Conservation (phyloP, 192 early-diverging fungal genomes). For the Umbelopsis sp. region DNA sequence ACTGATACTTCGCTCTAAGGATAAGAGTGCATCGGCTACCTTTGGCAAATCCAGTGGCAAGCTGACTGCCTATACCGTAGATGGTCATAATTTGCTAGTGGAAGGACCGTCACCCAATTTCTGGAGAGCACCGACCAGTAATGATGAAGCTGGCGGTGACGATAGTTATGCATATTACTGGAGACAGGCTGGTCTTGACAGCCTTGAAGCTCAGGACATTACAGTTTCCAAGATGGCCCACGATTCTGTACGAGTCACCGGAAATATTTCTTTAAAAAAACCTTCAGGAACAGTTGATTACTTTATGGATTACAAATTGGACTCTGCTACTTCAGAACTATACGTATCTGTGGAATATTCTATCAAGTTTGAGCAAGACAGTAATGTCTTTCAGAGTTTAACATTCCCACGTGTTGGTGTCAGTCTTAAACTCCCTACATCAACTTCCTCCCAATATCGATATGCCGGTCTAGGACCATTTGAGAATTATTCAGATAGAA, state of each 20-base stretch:
- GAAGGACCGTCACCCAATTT: slow-evolving; percentile 10
- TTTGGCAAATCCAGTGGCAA: slow-evolving; percentile 8
- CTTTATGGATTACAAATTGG: not conserved
- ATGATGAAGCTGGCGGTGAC: slow-evolving; percentile 3
- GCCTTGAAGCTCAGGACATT: not conserved
- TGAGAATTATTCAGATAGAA: slow-evolving; percentile 24
- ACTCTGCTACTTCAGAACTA: not conserved
- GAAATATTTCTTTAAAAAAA: not conserved
- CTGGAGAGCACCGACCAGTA: slow-evolving; percentile 19
- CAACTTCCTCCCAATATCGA: not conserved
- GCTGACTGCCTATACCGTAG: not conserved
- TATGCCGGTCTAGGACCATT: slow-evolving; percentile 19
- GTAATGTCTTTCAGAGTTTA: not conserved
- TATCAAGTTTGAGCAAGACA: not conserved
- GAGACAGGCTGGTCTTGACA: slow-evolving; percentile 4
- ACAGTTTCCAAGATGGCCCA: not conserved
- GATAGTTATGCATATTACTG: slow-evolving; percentile 11
- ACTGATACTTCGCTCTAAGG: not conserved
- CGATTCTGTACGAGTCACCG: slow-evolving; percentile 2
- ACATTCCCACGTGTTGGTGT: slow-evolving; percentile 23
- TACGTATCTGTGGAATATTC: not conserved
- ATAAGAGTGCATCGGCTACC: not conserved
- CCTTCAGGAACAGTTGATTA: not conserved
- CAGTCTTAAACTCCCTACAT: not conserved
- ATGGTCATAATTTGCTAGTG: not conserved